phyloP scores from a whole-genome alignment of 2,329 filamentous ascomycete species.

The Canariomyces notabilis region DNA sequence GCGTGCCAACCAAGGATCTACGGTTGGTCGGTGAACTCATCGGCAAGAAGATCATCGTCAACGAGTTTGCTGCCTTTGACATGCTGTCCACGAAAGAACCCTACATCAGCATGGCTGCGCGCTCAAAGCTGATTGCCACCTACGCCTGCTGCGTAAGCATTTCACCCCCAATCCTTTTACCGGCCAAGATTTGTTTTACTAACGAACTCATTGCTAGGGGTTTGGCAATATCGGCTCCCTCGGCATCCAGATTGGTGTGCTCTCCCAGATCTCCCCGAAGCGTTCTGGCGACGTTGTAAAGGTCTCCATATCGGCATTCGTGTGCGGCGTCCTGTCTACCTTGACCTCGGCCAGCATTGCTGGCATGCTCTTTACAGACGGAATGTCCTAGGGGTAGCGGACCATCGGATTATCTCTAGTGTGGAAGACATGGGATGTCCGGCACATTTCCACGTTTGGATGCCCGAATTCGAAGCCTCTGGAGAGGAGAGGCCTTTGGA shows the following conservation, averaged over 20 bases:
- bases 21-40: constrained; percentile 69
- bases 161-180: constrained; percentile 34
- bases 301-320: constrained; percentile 70
- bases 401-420: no score
- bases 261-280: constrained; percentile 72
- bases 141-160: constrained; percentile 67
- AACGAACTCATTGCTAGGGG: constrained; percentile 33
- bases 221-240: constrained; percentile 85
- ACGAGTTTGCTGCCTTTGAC: constrained; percentile 67
- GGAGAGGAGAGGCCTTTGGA: no score
- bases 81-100: constrained; percentile 43
- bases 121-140: constrained; percentile 75
- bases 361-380: constrained; percentile 53
- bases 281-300: constrained; percentile 70
- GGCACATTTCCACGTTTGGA: no score
- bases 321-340: constrained; percentile 74
- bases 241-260: constrained; percentile 84
- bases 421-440: no score
- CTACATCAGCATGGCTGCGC: constrained; percentile 58
- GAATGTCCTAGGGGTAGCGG: constrained; percentile 12
- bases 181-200: constrained; percentile 17
- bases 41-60: constrained; percentile 78
- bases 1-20: constrained; percentile 62
- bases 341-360: constrained; percentile 74
- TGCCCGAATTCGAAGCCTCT: no score